Percentiles rank a stretch among this genome's conserved stretches.
Conservation (phyloP, 1,139 yeast genomes). For the Yamadazyma aaseri region DNA sequence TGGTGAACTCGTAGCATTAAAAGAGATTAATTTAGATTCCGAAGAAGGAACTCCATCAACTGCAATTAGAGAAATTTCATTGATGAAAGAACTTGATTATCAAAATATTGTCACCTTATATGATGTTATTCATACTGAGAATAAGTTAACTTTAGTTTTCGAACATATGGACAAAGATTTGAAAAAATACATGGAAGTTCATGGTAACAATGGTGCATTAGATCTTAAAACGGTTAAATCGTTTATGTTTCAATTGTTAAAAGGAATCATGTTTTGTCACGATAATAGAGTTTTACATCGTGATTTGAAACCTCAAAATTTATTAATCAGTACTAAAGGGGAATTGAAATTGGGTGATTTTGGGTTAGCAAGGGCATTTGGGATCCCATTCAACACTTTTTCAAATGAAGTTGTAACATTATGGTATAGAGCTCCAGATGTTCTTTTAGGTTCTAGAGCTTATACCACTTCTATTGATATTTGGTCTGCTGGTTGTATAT, state of each 20-base stretch:
- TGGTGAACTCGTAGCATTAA: conserved; percentile 90
- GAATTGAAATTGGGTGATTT: conserved; percentile 95
- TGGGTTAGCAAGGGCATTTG: conserved; percentile 96
- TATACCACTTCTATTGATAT: conserved; percentile 96
- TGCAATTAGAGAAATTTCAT: conserved; percentile 92
- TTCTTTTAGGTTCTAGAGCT: conserved; percentile 88
- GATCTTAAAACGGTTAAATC: conserved; percentile 79
- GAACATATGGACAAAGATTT: conserved; percentile 93
- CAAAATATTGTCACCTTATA: conserved; percentile 90
- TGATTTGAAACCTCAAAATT: conserved; percentile 92
- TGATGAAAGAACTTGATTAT: conserved; percentile 94
- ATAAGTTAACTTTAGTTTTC: conserved; percentile 88
- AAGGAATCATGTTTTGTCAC: conserved; percentile 92
- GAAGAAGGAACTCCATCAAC: conserved; percentile 99
- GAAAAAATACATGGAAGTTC: conserved; percentile 89
- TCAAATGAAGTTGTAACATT: conserved; percentile 96
- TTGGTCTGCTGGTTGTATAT: conserved; percentile 98
- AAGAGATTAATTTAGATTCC: conserved; percentile 90
- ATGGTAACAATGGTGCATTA: conserved; percentile 79
- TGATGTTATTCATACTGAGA: conserved; percentile 96
- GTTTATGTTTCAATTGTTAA: conserved; percentile 87
- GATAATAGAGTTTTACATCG: conserved; percentile 93
- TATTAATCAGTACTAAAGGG: conserved; percentile 83
- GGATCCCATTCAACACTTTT: conserved; percentile 95
- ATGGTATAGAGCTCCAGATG: conserved; percentile 99